Evolutionary conservation across 108 stramenopile genomes (phyloP).

Genomic region (Mayamaea pseudoterrestris): DNA sequence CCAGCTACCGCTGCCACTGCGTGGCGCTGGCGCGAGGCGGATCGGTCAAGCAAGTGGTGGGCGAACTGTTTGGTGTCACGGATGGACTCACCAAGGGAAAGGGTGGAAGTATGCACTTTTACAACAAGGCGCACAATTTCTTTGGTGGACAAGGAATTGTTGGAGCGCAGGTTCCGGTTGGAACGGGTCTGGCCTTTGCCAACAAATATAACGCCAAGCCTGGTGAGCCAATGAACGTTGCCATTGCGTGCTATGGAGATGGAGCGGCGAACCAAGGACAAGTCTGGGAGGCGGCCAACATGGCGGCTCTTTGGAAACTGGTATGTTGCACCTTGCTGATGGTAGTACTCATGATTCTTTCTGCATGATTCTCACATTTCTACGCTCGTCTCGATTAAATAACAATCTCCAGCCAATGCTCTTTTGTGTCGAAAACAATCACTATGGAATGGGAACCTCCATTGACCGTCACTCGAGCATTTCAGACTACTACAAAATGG

Average conservation of each 20-base stretch:
- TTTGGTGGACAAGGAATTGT: conserved; percentile 98
- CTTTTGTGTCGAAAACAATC: conserved; percentile 99
- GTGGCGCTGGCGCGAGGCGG: conserved; percentile 86
- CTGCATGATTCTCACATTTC: neutral
- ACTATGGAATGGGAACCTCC: conserved; percentile 99
- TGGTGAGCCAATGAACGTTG: conserved; percentile 89
- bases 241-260: conserved; percentile 97
- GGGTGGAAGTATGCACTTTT: conserved; percentile 99
- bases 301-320: conserved; percentile 88
- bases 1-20: conserved; percentile 97
- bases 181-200: conserved; percentile 94
- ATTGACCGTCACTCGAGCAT: conserved; percentile 93
- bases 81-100: conserved; percentile 84
- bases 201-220: conserved; percentile 93
- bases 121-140: conserved; percentile 96
- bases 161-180: conserved; percentile 98
- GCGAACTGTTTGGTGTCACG: conserved; percentile 82
- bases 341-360: neutral
- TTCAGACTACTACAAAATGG: conserved; percentile 98
- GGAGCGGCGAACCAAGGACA: conserved; percentile 99
- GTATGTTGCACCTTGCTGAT: too few species aligned
- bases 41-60: conserved; percentile 75
- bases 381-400: neutral
- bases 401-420: conserved; percentile 92
- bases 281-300: conserved; percentile 98